Conservation (phyloP, 352 stramenopile species). For the Phytophthora constricta region DNA sequence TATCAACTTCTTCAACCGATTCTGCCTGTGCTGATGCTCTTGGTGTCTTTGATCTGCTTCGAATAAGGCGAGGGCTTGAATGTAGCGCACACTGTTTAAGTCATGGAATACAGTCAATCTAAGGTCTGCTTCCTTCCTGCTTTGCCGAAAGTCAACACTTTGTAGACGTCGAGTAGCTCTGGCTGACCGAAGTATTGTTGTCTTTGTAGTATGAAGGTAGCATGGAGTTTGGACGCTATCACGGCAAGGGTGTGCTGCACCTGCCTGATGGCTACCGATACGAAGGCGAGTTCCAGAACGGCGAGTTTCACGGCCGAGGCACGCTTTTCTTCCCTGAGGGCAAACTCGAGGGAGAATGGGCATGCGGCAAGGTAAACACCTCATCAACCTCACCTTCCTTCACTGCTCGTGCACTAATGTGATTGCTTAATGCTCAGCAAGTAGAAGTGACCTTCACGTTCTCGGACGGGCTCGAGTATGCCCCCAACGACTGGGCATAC, state of each 20-base stretch:
- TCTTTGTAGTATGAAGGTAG: slow-evolving; percentile 62
- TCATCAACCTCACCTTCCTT: neutral
- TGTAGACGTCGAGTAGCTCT: neutral
- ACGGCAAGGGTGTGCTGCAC: slow-evolving; percentile 60
- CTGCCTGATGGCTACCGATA: slow-evolving; percentile 72
- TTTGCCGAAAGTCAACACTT: neutral
- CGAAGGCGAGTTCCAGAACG: slow-evolving; percentile 83
- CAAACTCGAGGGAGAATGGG: slow-evolving; percentile 73
- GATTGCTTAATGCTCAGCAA: slow-evolving; percentile 43
- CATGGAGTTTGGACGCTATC: slow-evolving; percentile 66
- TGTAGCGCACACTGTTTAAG: slow-evolving; percentile 1
- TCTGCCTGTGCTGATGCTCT: too few species aligned
- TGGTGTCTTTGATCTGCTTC: too few species aligned
- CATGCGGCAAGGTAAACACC: slow-evolving; percentile 64
- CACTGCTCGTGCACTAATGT: neutral
- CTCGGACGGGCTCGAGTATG: slow-evolving; percentile 76
- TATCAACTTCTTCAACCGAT: too few species aligned
- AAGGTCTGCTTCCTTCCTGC: slow-evolving; percentile 24
- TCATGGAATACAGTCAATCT: slow-evolving; percentile 42
- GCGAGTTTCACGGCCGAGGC: slow-evolving; percentile 78
- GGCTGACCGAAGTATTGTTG: too few species aligned
- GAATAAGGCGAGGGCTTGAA: neutral
- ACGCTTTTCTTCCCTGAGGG: slow-evolving; percentile 76
- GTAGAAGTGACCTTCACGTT: slow-evolving; percentile 81
- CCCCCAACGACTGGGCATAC: slow-evolving; percentile 65